Percentiles rank a stretch among this genome's conserved stretches.
These are phyloP conservation scores for Mortierella claussenii DNA, from an alignment of 192 early-diverging fungal species.

Conservation along the genomic window DNA sequence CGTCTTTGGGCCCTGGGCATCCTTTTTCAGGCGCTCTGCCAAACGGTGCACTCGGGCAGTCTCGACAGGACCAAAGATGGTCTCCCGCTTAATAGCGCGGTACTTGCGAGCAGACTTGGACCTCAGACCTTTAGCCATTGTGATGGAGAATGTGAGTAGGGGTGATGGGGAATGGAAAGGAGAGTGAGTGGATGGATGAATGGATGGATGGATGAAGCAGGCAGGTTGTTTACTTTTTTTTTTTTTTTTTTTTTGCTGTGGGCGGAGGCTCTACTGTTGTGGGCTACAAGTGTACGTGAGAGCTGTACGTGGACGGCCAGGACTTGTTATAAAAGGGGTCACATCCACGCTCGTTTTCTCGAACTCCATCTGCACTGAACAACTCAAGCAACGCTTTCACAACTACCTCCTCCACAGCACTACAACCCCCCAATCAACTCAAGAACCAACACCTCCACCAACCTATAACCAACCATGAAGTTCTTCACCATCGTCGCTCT, in stretches of 20 bases:
- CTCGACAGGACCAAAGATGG: conserved; percentile 65
- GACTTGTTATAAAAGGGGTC: conserved; percentile 8
- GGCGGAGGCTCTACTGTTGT: too few species aligned
- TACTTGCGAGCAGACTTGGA: conserved; percentile 61
- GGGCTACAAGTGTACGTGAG: background rate
- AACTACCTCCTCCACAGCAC: too few species aligned
- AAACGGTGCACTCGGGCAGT: conserved; percentile 60
- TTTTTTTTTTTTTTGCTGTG: conserved; percentile 8
- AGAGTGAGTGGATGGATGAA: background rate
- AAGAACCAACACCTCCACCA: too few species aligned
- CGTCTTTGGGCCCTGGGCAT: conserved; percentile 48
- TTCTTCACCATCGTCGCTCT: conserved; percentile 15
- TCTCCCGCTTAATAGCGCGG: conserved; percentile 68
- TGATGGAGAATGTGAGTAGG: background rate
- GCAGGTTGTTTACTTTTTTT: conserved; percentile 16
- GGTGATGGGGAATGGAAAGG: background rate
- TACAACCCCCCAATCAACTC: too few species aligned
- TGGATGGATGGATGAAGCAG: background rate
- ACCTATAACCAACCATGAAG: conserved; percentile 30
- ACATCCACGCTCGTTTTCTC: background rate
- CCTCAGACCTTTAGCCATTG: conserved; percentile 60
- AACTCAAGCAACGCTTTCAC: too few species aligned
- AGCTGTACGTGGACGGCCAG: background rate
- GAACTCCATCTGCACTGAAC: too few species aligned
- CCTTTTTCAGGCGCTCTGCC: conserved; percentile 52